A percentile compares a stretch with the other conserved stretches of the same genome.
These are phyloP conservation scores for Calocera cornea DNA, from an alignment of 768 basidiomycete species.

Conservation along the genomic window DNA sequence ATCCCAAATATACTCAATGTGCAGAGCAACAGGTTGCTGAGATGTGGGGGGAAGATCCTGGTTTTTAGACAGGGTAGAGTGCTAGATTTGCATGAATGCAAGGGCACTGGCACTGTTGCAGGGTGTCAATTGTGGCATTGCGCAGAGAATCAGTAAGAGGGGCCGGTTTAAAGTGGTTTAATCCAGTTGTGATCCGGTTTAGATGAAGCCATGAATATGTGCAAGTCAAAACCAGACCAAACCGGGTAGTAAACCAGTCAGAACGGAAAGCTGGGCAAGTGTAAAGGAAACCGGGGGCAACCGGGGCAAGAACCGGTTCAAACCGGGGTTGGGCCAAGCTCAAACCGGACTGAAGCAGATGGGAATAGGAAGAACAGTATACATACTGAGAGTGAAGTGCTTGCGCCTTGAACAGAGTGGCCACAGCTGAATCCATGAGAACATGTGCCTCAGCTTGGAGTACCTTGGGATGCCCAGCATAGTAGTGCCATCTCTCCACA, in stretches of 20 bases:
- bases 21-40: neutral
- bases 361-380: neutral
- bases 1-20: conserved; percentile 8
- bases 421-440: neutral
- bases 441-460: neutral
- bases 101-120: neutral
- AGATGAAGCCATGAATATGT: too few relatives aligned
- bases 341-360: neutral
- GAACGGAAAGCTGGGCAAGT: too few relatives aligned
- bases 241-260: too few relatives aligned
- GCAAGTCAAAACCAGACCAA: neutral
- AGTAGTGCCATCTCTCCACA: neutral
- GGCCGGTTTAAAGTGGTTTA: too few relatives aligned
- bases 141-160: neutral
- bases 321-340: neutral
- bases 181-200: too few relatives aligned
- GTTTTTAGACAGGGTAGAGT: neutral
- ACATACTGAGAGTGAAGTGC: neutral
- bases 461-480: neutral
- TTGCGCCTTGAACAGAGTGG: neutral
- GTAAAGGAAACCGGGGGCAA: neutral
- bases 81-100: neutral
- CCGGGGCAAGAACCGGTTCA: neutral
- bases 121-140: neutral
- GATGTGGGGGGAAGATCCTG: neutral